phyloP scores from a whole-genome alignment of 2,329 filamentous ascomycete genomes.

The Paraconiothyrium brasiliense region DNA sequence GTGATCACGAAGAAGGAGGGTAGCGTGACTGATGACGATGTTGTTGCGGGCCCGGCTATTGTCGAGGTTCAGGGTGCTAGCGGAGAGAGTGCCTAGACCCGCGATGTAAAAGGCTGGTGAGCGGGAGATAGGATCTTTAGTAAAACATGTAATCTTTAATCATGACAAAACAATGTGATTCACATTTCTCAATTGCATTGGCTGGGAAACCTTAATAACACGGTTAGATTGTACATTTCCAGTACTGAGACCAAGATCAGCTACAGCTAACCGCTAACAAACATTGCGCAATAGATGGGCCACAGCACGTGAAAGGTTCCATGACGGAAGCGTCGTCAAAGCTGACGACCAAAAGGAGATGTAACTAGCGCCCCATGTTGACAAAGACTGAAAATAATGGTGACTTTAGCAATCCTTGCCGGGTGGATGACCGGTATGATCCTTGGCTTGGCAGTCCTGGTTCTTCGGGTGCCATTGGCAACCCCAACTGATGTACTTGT shows the following conservation, averaged over 20 bases:
- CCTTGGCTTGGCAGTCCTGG: neutral
- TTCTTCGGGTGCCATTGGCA: constrained; percentile 10
- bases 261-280: neutral
- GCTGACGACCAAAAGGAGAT: too few species aligned
- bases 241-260: too few species aligned
- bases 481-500: constrained; percentile 9
- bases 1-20: constrained; percentile 52
- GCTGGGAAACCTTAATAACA: too few species aligned
- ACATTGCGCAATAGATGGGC: neutral
- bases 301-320: neutral
- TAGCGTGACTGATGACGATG: constrained; percentile 48
- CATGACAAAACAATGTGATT: neutral
- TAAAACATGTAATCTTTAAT: neutral
- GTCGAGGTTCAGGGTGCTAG: constrained; percentile 29
- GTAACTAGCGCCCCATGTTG: too few species aligned
- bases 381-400: neutral
- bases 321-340: neutral
- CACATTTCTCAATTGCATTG: neutral
- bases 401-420: neutral
- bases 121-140: neutral
- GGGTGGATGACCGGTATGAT: neutral
- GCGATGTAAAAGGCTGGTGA: neutral
- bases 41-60: constrained; percentile 50
- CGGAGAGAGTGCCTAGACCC: neutral
- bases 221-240: too few species aligned